Evolutionary conservation across 345 rosid genomes (phyloP).

Genomic region (Cardamine chenopodiifolia): DNA sequence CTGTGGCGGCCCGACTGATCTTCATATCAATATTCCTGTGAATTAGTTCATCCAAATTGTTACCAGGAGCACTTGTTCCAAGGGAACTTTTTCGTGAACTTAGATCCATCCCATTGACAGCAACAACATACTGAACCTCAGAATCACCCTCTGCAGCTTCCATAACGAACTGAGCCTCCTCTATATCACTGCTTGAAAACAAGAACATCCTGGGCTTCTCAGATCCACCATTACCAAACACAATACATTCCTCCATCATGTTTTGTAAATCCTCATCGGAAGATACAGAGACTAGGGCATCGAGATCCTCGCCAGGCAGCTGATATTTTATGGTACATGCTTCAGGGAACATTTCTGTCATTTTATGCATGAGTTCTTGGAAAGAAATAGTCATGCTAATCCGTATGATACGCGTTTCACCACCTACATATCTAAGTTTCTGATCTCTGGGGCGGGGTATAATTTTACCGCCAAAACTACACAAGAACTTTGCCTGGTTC

Average conservation of each 20-base stretch:
- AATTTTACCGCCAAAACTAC: slow-evolving; percentile 48
- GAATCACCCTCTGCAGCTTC: slow-evolving; percentile 42
- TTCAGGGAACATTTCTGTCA: slow-evolving; percentile 42
- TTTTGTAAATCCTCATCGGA: slow-evolving; percentile 48
- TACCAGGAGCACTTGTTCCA: slow-evolving; percentile 25
- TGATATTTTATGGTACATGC: slow-evolving; percentile 42
- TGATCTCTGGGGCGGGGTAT: slow-evolving; percentile 47
- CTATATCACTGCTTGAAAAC: slow-evolving; percentile 43
- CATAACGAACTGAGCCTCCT: slow-evolving; percentile 40
- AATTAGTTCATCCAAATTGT: slow-evolving; percentile 40
- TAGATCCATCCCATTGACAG: slow-evolving; percentile 46
- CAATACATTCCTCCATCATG: slow-evolving; percentile 46
- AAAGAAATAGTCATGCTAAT: slow-evolving; percentile 41
- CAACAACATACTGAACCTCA: slow-evolving; percentile 49
- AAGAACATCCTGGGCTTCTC: slow-evolving; percentile 47
- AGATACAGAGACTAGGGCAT: slow-evolving; percentile 47
- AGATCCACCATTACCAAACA: slow-evolving; percentile 43
- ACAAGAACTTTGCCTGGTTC: slow-evolving; percentile 40
- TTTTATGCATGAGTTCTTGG: slow-evolving; percentile 40
- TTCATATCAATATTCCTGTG: slow-evolving; percentile 32
- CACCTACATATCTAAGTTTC: slow-evolving; percentile 48
- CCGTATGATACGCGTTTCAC: slow-evolving; percentile 45
- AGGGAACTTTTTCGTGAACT: slow-evolving; percentile 35
- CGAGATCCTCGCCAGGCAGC: slow-evolving; percentile 48
- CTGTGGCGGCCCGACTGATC: slow-evolving; percentile 42